Conservation (phyloP, 2,329 filamentous ascomycete species). For the Trichoderma oligosporum region DNA sequence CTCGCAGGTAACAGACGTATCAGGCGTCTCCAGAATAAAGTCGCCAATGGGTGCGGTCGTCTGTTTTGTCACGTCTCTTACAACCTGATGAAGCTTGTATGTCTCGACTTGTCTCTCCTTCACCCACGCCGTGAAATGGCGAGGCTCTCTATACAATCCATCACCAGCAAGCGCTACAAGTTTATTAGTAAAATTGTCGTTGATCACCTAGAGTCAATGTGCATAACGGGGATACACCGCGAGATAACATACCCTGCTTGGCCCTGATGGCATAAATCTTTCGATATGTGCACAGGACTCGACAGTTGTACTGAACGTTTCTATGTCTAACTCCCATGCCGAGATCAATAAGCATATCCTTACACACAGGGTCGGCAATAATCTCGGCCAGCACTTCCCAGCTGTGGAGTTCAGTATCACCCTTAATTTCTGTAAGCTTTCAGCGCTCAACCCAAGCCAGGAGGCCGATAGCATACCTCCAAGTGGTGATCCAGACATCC, state of each 20-base stretch:
- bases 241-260: not conserved
- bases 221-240: no score
- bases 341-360: not conserved
- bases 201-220: not conserved
- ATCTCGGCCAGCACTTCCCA: not conserved
- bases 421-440: not conserved
- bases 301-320: not conserved
- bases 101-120: conserved; percentile 35
- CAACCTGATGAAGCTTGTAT: conserved; percentile 42
- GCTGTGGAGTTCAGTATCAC: not conserved
- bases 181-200: not conserved
- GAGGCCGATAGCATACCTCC: not conserved
- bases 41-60: conserved; percentile 41
- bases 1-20: conserved; percentile 40
- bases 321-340: not conserved
- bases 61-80: conserved; percentile 48
- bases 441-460: not conserved
- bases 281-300: not conserved
- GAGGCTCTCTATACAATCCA: conserved; percentile 43
- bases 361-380: not conserved
- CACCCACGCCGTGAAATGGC: conserved; percentile 41
- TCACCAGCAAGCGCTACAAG: conserved; percentile 57
- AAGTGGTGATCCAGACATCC: conserved; percentile 58
- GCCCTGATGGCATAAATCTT: not conserved
- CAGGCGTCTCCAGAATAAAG: conserved; percentile 36